Evolutionary conservation across 495 filamentous ascomycete genomes (phyloP).

Genomic region (Parachaetomium inaequale): DNA sequence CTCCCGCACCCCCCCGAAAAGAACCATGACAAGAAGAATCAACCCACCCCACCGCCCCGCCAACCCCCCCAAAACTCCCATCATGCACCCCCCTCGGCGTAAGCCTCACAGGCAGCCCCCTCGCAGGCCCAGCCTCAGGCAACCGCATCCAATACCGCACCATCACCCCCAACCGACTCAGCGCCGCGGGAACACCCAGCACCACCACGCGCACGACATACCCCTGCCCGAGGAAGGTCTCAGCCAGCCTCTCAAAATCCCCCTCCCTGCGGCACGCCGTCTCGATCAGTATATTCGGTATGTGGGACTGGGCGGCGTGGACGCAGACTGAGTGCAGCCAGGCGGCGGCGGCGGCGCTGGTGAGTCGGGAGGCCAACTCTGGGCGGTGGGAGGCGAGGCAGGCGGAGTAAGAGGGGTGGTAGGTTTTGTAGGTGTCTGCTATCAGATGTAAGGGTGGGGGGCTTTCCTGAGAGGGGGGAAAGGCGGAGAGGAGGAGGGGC

Average conservation of each 20-base stretch:
- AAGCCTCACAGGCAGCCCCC: slow-evolving; percentile 30
- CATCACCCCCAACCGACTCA: slow-evolving; percentile 36
- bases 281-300: slow-evolving; percentile 34
- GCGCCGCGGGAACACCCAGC: slow-evolving; percentile 32
- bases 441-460: slow-evolving; percentile 33
- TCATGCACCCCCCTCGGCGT: slow-evolving; percentile 40
- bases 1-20: too few species aligned
- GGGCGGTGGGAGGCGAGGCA: slow-evolving; percentile 13
- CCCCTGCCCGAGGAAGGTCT: slow-evolving; percentile 14
- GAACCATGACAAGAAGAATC: too few species aligned
- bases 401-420: slow-evolving; percentile 34
- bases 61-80: slow-evolving; percentile 34
- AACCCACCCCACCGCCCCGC: slow-evolving; percentile 29
- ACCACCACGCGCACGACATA: slow-evolving; percentile 29
- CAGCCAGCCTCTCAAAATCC: slow-evolving; percentile 31
- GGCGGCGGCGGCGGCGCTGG: slow-evolving; percentile 29
- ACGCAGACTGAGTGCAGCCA: slow-evolving; percentile 37
- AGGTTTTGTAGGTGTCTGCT: slow-evolving; percentile 45
- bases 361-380: slow-evolving; percentile 29
- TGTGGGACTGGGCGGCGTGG: slow-evolving; percentile 14
- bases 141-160: slow-evolving; percentile 26
- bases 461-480: neutral
- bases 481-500: slow-evolving; percentile 26
- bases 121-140: slow-evolving; percentile 26
- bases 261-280: slow-evolving; percentile 33